phyloP scores from a whole-genome alignment of 352 stramenopile species.

The Pythium dissimile region DNA sequence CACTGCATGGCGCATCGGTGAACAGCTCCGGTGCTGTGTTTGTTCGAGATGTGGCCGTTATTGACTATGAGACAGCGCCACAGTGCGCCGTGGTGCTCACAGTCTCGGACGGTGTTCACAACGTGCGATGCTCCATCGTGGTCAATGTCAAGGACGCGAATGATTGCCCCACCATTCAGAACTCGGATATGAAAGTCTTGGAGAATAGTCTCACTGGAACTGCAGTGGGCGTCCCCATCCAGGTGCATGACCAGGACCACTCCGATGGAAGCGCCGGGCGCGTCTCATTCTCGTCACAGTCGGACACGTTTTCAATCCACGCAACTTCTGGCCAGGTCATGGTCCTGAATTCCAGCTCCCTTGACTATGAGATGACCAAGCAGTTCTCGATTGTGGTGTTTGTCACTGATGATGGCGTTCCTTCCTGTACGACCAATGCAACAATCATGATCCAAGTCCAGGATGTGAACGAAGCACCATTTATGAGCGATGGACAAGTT shows the following conservation, averaged over 20 bases:
- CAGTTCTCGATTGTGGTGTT: slow-evolving; percentile 11
- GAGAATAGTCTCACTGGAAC: slow-evolving; percentile 41
- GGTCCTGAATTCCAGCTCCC: not conserved
- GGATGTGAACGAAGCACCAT: slow-evolving; percentile 49
- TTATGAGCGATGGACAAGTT: slow-evolving; percentile 21
- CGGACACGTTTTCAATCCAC: slow-evolving; percentile 15
- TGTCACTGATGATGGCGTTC: slow-evolving; percentile 24
- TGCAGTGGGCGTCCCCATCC: slow-evolving; percentile 22
- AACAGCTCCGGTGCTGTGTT: slow-evolving; percentile 14
- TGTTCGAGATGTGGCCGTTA: slow-evolving; percentile 13
- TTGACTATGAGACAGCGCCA: slow-evolving; percentile 29
- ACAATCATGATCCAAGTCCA: slow-evolving; percentile 22
- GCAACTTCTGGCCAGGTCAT: slow-evolving; percentile 17
- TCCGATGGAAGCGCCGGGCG: slow-evolving; percentile 15
- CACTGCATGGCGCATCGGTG: slow-evolving; percentile 3
- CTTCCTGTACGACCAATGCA: slow-evolving; percentile 9
- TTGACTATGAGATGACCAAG: slow-evolving; percentile 18
- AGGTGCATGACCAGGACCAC: slow-evolving; percentile 25
- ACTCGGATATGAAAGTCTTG: slow-evolving; percentile 23
- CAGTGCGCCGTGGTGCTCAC: slow-evolving; percentile 10
- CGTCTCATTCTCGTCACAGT: slow-evolving; percentile 9
- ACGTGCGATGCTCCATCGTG: slow-evolving; percentile 22
- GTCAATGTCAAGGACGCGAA: slow-evolving; percentile 43
- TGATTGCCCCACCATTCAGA: slow-evolving; percentile 39
- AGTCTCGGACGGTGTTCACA: slow-evolving; percentile 25